These are phyloP conservation scores for Diutina neorugosa DNA, from an alignment of 1,139 yeast genomes.

Conservation along the genomic window DNA sequence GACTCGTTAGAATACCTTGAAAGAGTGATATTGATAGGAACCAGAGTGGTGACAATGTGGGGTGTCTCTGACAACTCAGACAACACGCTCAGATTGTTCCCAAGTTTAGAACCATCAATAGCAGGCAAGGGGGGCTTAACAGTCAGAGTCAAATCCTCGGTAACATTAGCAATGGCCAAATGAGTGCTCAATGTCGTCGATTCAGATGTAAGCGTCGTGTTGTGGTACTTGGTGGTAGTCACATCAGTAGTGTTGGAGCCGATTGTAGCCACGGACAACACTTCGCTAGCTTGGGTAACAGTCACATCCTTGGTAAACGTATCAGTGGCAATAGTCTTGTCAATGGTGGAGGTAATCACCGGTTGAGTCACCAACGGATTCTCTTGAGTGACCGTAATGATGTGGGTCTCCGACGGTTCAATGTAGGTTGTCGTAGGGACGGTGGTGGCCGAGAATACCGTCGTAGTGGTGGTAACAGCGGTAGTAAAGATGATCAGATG, in stretches of 20 bases:
- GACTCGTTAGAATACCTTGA: not conserved
- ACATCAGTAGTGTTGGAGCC: constrained; percentile 11
- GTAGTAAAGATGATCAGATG: constrained; percentile 5
- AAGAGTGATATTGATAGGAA: not conserved
- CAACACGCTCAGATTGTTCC: not conserved
- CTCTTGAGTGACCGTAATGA: constrained; percentile 13
- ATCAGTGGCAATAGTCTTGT: constrained; percentile 7
- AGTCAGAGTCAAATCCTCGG: not conserved
- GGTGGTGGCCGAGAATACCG: constrained; percentile 13
- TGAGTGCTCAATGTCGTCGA: constrained; percentile 7
- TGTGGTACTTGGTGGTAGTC: constrained; percentile 12
- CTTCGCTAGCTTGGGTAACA: not conserved
- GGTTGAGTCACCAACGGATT: constrained; percentile 19
- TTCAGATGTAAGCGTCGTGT: constrained; percentile 9
- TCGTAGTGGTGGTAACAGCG: constrained; percentile 10
- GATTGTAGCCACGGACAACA: not conserved
- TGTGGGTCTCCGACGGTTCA: constrained; percentile 11
- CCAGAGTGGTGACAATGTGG: not conserved
- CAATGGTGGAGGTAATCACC: constrained; percentile 10
- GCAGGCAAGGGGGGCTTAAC: not conserved
- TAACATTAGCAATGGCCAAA: not conserved
- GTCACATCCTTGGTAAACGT: constrained; percentile 1
- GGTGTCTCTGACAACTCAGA: constrained; percentile 2
- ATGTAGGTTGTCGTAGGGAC: constrained; percentile 13
- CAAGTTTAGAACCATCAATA: not conserved